These are phyloP conservation scores for Leishmania aethiopica DNA, from an alignment of 208 protist species.

Conservation along the genomic window DNA sequence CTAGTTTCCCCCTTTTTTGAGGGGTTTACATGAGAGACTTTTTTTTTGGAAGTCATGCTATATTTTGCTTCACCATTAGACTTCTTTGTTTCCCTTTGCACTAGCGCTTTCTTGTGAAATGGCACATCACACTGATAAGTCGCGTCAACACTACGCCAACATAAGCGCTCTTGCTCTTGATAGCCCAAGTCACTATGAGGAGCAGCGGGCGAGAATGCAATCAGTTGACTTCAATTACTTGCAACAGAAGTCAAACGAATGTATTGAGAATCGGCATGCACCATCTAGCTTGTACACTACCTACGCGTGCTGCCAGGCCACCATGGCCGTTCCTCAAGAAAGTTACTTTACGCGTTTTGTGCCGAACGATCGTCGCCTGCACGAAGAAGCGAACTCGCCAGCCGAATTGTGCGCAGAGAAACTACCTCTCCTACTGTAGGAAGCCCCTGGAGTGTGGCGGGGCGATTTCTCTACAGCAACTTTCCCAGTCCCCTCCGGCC, in stretches of 20 bases:
- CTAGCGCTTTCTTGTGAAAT: slow-evolving; percentile 4
- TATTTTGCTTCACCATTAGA: background rate
- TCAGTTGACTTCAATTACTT: slow-evolving; percentile 10
- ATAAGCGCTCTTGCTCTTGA: background rate
- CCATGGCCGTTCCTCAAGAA: background rate
- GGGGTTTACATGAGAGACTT: background rate
- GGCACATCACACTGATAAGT: background rate
- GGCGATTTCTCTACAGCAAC: background rate
- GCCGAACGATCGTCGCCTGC: slow-evolving; percentile 1
- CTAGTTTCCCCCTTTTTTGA: background rate
- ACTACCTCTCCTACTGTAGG: background rate
- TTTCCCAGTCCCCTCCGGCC: background rate
- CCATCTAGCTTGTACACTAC: background rate
- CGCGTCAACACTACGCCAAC: background rate
- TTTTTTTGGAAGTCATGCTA: background rate
- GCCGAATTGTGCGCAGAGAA: slow-evolving; percentile 15
- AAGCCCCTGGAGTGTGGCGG: slow-evolving; percentile 9
- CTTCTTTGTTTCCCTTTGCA: background rate
- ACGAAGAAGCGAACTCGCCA: slow-evolving; percentile 12
- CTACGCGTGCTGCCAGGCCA: background rate
- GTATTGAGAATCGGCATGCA: slow-evolving; percentile 9
- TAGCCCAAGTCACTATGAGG: background rate
- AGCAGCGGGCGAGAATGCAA: slow-evolving; percentile 23
- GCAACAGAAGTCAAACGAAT: slow-evolving; percentile 10
- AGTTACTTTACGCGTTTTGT: background rate